phyloP scores from a whole-genome alignment of 2,329 filamentous ascomycete species.

The Sporothrix mexicana region DNA sequence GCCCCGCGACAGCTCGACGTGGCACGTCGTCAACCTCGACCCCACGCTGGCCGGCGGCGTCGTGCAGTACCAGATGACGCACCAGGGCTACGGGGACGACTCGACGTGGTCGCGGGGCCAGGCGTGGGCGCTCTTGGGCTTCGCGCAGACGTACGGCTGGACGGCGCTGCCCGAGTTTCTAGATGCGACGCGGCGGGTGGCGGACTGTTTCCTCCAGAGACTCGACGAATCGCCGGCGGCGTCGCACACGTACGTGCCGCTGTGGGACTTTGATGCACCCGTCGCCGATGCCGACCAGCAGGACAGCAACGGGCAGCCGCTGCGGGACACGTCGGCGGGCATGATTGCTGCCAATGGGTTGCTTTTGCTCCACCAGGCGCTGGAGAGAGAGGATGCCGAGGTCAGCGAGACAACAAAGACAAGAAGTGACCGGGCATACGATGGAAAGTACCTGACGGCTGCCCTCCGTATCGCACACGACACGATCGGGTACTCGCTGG shows the following conservation, averaged over 20 bases:
- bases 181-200: conserved; percentile 51
- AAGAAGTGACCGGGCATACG: conserved; percentile 26
- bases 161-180: conserved; percentile 53
- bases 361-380: conserved; percentile 47
- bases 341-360: conserved; percentile 51
- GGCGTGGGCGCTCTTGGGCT: conserved; percentile 59
- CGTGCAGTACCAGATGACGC: conserved; percentile 54
- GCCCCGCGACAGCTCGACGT: conserved; percentile 47
- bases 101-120: conserved; percentile 60
- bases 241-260: conserved; percentile 40
- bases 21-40: conserved; percentile 57
- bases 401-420: background rate
- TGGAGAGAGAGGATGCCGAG: conserved; percentile 37
- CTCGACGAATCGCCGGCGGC: conserved; percentile 43
- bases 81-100: conserved; percentile 53
- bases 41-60: conserved; percentile 47
- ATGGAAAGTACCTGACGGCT: conserved; percentile 39
- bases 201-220: conserved; percentile 56
- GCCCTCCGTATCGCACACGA: conserved; percentile 44
- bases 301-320: conserved; percentile 30
- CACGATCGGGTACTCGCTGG: conserved; percentile 41
- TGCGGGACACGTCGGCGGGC: conserved; percentile 48
- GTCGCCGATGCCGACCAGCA: conserved; percentile 18
- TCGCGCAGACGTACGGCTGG: conserved; percentile 57
- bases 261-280: conserved; percentile 39